These are phyloP conservation scores for Agrostemma githago DNA, from an alignment of 148 eudicot species.

Conservation along the genomic window DNA sequence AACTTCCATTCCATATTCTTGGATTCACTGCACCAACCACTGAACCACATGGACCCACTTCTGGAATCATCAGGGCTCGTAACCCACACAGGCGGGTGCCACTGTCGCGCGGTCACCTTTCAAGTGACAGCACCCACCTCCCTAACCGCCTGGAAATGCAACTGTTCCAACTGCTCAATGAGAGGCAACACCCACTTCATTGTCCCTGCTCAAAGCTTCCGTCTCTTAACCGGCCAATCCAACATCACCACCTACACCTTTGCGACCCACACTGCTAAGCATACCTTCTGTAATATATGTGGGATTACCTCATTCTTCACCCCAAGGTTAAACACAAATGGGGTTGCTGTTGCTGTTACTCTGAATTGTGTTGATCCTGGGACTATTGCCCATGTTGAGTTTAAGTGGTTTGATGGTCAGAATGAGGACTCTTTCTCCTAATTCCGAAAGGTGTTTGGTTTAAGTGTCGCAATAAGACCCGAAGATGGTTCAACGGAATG, in stretches of 20 bases:
- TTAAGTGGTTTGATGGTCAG: conserved; percentile 52
- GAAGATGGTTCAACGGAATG: no score
- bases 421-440: no score
- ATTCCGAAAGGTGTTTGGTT: no score
- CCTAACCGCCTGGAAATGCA: conserved; percentile 72
- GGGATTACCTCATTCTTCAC: conserved; percentile 83
- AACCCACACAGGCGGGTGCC: conserved; percentile 81
- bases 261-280: conserved; percentile 74
- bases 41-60: conserved; percentile 2
- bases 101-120: conserved; percentile 66
- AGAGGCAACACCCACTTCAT: conserved; percentile 73
- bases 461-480: no score
- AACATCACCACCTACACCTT: conserved; percentile 72
- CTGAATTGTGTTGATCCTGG: conserved; percentile 69
- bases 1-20: not conserved
- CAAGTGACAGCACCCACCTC: conserved; percentile 44
- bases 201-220: conserved; percentile 52
- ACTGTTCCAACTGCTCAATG: conserved; percentile 79
- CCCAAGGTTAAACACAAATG: conserved; percentile 83
- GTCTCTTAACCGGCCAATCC: conserved; percentile 51
- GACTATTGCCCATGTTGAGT: conserved; percentile 56
- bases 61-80: conserved; percentile 17
- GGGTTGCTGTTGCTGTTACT: conserved; percentile 60
- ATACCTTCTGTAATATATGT: conserved; percentile 79
- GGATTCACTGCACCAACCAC: not conserved